Base-by-base conservation (phyloP, 2,329 filamentous ascomycete species). In the Stachybotrys echinatus region DNA sequence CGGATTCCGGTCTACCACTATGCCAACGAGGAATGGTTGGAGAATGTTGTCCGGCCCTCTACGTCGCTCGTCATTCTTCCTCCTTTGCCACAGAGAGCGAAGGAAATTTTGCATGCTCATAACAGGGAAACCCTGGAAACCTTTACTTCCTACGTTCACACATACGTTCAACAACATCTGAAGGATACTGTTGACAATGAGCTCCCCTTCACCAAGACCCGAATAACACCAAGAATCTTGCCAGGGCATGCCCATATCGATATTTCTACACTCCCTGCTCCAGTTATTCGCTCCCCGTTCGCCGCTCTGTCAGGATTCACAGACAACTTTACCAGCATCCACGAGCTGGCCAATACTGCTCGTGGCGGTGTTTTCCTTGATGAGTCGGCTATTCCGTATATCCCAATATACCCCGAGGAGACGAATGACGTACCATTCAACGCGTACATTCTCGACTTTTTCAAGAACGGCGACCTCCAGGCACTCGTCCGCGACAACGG, bases 391-490 rank as follows among this genome's bases (percentile, higher is more conserved):
- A 81, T 92, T 21, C 88, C 88, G 0, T 80, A 87, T 61, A 74
- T 91, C 5, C 74, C 76, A 5, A 67, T 89, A 12, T 79, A 79
- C 56, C 79, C 81, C 0, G 70, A 82, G 22, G 79, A 85, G 48
- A 72, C 74, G 3, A 47, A 50, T 54, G 65, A 52, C 8, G 62
- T 65, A 12, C 78, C 77, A 0, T 73, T 83, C 52, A 89, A 89
- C 55, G 82, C 83, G 0, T 88, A 88, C 59, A 68, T 92, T 1
- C 82, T 85, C 52, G 86, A 92, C 64, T 92, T 91, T 66, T 91
- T 81, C 74, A 87, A 83, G 65, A 84, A 92, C 57, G 87, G 87
- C 4, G 80, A 85, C 59, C 63, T 84, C 20, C 62, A 73, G 2
- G 77, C 81, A 0, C 68, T 92, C 3, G 77, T 80, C 12, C 68